Percentiles rank a stretch among this genome's conserved stretches.
Conservation (phyloP, 495 filamentous ascomycete genomes). For the Xanthoparmelia taractica region DNA sequence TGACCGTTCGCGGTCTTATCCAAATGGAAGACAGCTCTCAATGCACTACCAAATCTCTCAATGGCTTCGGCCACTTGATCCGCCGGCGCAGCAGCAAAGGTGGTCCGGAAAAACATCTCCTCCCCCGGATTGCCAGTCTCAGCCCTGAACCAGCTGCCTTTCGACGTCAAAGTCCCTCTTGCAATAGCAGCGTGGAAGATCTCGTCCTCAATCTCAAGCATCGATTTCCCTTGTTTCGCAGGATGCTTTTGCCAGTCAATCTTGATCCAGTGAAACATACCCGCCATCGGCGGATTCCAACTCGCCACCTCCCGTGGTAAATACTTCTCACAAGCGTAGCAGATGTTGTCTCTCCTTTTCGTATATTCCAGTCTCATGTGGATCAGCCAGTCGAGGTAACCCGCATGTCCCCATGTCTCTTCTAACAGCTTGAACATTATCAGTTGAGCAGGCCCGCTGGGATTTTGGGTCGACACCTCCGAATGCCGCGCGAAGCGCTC, state of each 20-base stretch:
- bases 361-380: slow-evolving; percentile 79
- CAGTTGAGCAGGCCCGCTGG: slow-evolving; percentile 74
- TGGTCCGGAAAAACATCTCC: slow-evolving; percentile 76
- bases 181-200: slow-evolving; percentile 69
- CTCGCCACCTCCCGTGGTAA: slow-evolving; percentile 70
- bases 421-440: slow-evolving; percentile 84
- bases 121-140: slow-evolving; percentile 33
- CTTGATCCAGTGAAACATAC: slow-evolving; percentile 95
- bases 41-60: slow-evolving; percentile 59
- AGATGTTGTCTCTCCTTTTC: slow-evolving; percentile 60
- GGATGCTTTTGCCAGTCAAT: slow-evolving; percentile 73
- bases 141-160: slow-evolving; percentile 85
- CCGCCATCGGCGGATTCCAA: slow-evolving; percentile 79
- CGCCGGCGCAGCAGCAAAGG: slow-evolving; percentile 71
- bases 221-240: slow-evolving; percentile 43
- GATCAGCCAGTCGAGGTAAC: slow-evolving; percentile 86
- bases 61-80: slow-evolving; percentile 76
- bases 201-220: slow-evolving; percentile 70
- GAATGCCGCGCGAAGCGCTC: slow-evolving; percentile 69
- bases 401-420: slow-evolving; percentile 88
- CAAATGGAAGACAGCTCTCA: slow-evolving; percentile 55
- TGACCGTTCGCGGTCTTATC: slow-evolving; percentile 3
- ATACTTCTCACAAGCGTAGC: slow-evolving; percentile 75
- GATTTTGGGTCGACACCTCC: slow-evolving; percentile 75
- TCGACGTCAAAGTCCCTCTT: slow-evolving; percentile 64